These are phyloP conservation scores for Vanderwaltozyma tropicalis DNA, from an alignment of 805 yeast species.

Conservation along the genomic window DNA sequence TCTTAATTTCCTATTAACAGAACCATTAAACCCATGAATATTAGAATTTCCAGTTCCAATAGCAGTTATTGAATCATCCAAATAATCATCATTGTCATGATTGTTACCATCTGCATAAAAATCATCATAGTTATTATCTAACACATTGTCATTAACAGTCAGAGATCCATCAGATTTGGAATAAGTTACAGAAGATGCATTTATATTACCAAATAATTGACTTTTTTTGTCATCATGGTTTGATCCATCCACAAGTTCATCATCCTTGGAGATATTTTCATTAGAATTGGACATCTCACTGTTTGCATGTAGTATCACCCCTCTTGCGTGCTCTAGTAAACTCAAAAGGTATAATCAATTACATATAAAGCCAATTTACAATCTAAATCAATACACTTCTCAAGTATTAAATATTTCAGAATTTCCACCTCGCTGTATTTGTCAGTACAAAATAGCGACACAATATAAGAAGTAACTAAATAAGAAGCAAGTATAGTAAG, in stretches of 20 bases:
- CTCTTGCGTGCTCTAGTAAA: too few species aligned
- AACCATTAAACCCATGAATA: not conserved
- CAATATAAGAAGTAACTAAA: too few species aligned
- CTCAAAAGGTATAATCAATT: too few species aligned
- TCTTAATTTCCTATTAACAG: not conserved
- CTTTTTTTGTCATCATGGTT: not conserved
- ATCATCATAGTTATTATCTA: slow-evolving; percentile 2
- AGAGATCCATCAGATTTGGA: slow-evolving; percentile 4
- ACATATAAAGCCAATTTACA: too few species aligned
- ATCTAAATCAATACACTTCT: too few species aligned
- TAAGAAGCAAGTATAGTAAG: too few species aligned
- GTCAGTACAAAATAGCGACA: too few species aligned
- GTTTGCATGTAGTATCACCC: too few species aligned
- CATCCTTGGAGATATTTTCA: not conserved
- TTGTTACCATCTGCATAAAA: not conserved
- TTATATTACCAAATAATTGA: not conserved
- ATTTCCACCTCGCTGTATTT: too few species aligned
- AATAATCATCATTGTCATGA: not conserved
- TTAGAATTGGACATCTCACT: not conserved
- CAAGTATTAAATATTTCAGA: too few species aligned
- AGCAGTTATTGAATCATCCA: not conserved
- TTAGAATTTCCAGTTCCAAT: not conserved
- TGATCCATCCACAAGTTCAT: not conserved
- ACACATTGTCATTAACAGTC: not conserved
- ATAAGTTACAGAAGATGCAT: slow-evolving; percentile 6